Evolutionary conservation across 1,284 basidiomycete genomes (phyloP).

Genomic region (Flammula alnicola): DNA sequence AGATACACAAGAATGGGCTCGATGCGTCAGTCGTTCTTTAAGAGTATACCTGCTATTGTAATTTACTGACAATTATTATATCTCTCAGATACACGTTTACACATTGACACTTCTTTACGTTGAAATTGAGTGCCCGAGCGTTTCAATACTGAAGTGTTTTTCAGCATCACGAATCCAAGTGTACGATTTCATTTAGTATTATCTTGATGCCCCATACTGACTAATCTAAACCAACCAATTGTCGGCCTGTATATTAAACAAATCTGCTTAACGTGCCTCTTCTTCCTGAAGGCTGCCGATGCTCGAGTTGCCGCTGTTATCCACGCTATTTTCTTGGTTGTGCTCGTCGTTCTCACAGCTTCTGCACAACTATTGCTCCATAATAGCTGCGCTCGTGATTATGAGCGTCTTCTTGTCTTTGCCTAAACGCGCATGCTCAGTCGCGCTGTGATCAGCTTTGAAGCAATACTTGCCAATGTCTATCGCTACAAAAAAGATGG

Average conservation of each 20-base stretch:
- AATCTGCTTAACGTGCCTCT: conserved; percentile 66
- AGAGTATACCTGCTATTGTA: neutral
- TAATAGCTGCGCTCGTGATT: conserved; percentile 45
- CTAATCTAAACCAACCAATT: no score
- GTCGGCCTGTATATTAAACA: conserved; percentile 75
- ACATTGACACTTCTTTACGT: no score
- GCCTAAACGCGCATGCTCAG: neutral
- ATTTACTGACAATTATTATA: conserved; percentile 39
- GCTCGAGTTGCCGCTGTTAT: conserved; percentile 45
- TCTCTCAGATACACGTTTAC: no score
- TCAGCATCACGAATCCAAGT: no score
- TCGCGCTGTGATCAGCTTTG: conserved; percentile 41
- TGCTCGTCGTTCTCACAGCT: conserved; percentile 62
- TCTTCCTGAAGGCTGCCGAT: conserved; percentile 58
- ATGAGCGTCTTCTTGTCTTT: conserved; percentile 22
- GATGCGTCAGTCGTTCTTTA: conserved; percentile 58
- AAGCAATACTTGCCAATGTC: conserved; percentile 62
- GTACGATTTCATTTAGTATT: no score
- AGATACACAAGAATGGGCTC: conserved; percentile 65
- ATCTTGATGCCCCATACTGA: no score
- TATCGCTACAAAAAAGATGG: conserved; percentile 58
- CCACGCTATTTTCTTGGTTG: conserved; percentile 65
- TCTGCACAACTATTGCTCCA: conserved; percentile 45
- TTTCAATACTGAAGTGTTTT: no score
- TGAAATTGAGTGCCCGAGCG: no score